These are phyloP conservation scores for Dryadomyces sulphureus DNA, from an alignment of 2,329 filamentous ascomycete species.

Conservation along the genomic window DNA sequence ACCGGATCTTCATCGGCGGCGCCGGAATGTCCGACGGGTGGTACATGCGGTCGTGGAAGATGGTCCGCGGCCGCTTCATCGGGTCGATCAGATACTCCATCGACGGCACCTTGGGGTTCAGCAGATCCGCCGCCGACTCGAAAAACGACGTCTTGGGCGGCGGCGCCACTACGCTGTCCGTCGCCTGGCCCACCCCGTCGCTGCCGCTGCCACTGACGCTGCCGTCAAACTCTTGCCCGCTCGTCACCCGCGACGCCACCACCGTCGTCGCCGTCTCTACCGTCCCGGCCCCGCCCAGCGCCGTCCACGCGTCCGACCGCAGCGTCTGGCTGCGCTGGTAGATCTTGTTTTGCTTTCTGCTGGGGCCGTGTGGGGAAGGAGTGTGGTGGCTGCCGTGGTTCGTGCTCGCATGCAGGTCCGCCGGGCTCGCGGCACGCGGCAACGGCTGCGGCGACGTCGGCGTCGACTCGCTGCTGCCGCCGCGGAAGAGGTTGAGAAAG, in stretches of 20 bases:
- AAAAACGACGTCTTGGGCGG: slow-evolving; percentile 89
- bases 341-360: slow-evolving; percentile 48
- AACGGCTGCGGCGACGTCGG: slow-evolving; percentile 30
- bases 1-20: slow-evolving; percentile 46
- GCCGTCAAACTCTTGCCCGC: slow-evolving; percentile 29
- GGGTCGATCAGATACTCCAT: slow-evolving; percentile 75
- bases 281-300: slow-evolving; percentile 8
- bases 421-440: neutral
- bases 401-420: too few species aligned
- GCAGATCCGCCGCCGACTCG: slow-evolving; percentile 81
- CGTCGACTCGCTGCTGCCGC: slow-evolving; percentile 22
- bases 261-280: neutral
- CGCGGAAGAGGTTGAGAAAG: slow-evolving; percentile 45
- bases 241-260: slow-evolving; percentile 30
- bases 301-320: slow-evolving; percentile 22
- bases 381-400: too few species aligned
- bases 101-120: slow-evolving; percentile 78
- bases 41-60: slow-evolving; percentile 94
- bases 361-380: neutral
- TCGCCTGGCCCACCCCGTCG: slow-evolving; percentile 12
- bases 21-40: slow-evolving; percentile 85
- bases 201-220: slow-evolving; percentile 5
- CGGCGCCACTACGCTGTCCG: slow-evolving; percentile 36
- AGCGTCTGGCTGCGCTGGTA: slow-evolving; percentile 69
- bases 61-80: slow-evolving; percentile 65